Evolutionary conservation across 306 rosid genomes (phyloP).

Genomic region (Ceratonia siliqua): DNA sequence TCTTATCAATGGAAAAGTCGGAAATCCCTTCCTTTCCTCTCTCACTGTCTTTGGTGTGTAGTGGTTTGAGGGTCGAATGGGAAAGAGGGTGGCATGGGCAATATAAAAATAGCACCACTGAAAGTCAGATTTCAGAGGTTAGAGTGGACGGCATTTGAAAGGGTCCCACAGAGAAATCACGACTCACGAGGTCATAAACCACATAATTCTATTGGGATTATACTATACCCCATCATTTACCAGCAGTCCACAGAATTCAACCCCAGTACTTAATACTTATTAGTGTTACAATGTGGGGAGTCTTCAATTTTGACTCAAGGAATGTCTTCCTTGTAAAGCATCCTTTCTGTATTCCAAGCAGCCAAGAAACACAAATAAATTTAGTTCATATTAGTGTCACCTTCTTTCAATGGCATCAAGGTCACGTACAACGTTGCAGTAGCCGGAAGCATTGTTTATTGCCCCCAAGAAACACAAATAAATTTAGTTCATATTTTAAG

Average conservation of each 20-base stretch:
- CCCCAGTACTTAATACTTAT: no score
- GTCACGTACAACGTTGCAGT: background rate
- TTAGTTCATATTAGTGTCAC: background rate
- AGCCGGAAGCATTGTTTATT: background rate
- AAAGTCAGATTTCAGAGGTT: constrained; percentile 46
- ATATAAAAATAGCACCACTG: background rate
- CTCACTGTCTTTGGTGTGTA: constrained; percentile 26
- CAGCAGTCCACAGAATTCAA: constrained; percentile 16
- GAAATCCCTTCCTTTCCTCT: constrained; percentile 1
- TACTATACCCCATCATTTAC: constrained; percentile 29
- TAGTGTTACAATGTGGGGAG: constrained; percentile 44
- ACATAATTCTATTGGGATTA: constrained; percentile 39
- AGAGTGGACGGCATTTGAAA: constrained; percentile 40
- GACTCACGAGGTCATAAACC: constrained; percentile 49
- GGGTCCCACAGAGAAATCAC: constrained; percentile 40
- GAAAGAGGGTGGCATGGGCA: constrained; percentile 8
- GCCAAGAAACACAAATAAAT: no score
- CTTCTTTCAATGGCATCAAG: background rate
- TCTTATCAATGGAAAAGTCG: constrained; percentile 33
- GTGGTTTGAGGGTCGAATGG: constrained; percentile 40
- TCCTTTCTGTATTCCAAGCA: constrained; percentile 13
- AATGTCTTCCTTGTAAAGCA: constrained; percentile 50
- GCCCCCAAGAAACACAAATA: background rate
- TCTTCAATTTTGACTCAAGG: constrained; percentile 41
- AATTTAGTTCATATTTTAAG: background rate